Evolutionary conservation across 116 monocot species (phyloP).

Genomic region (Phalaenopsis hybrid): DNA sequence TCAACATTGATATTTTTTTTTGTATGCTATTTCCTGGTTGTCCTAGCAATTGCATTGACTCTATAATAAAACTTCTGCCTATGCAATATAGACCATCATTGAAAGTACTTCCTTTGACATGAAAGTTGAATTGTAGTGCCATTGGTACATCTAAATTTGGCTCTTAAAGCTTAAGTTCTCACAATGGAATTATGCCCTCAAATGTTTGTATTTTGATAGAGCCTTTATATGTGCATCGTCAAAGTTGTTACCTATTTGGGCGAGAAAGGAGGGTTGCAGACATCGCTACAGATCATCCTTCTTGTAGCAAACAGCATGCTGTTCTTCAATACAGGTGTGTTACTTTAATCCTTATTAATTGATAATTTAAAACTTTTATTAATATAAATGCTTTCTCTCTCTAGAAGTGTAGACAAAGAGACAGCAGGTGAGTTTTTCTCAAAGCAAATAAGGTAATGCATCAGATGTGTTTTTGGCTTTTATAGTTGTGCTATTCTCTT

Average conservation of each 20-base stretch:
- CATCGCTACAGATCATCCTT: conserved; percentile 98
- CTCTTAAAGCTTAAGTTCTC: not conserved
- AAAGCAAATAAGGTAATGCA: conserved; percentile 67
- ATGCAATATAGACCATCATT: not conserved
- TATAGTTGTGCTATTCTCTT: not conserved
- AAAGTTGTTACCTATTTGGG: conserved; percentile 92
- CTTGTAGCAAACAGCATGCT: conserved; percentile 99
- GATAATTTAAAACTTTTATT: not conserved
- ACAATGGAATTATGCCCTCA: not conserved
- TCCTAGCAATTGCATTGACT: not conserved
- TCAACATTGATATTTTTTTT: not conserved
- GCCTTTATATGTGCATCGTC: conserved; percentile 85
- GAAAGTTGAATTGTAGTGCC: not conserved
- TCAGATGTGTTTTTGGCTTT: not conserved
- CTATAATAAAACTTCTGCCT: not conserved
- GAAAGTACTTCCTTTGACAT: not conserved
- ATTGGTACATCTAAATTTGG: not conserved
- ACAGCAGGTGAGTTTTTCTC: conserved; percentile 60
- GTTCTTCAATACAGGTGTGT: conserved; percentile 82
- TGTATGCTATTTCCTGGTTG: not conserved
- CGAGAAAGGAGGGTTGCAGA: conserved; percentile 97
- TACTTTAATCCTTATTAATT: conserved; percentile 1
- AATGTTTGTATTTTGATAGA: conserved; percentile 43
- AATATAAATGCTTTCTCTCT: conserved; percentile 12
- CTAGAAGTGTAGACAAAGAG: conserved; percentile 77